Evolutionary conservation across 2,329 filamentous ascomycete genomes (phyloP), one percentile per base, ranked within the genome.

Genomic region (Calycina marina): DNA sequence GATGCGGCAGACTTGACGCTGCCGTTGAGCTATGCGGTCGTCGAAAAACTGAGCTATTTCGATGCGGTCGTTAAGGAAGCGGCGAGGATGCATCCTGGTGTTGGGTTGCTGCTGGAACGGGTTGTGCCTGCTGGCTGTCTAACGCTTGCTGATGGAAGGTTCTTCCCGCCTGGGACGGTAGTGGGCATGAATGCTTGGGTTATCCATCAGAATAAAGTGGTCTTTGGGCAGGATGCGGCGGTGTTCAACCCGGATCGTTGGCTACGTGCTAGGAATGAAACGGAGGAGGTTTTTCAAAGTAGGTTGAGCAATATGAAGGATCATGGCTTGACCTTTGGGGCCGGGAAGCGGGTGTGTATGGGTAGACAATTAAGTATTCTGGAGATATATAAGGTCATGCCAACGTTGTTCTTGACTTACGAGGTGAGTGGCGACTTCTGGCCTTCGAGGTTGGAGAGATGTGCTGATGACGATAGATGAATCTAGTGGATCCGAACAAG

Each of bases 41-140:
- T 26, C 4, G 15, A 18, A 5, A 17, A 45, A 3, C 43, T 60
- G 35, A 54, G 54, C 0, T 67, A 65, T 36, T 53, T 69, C 3
- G 51, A 61, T 29, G 61, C 63, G 3, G 59, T 65, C 6, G 55
- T 71, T 17, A 60, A 58, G n/a, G 69, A 73, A 43, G 54, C 60
- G 1, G 49, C 65, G 38, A 59, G 67, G 3, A 45, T 67, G n/a
- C 60, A 66, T 30, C 57, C 64, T 1, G 58, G 61, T 0, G 56
- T 57, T 0, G 63, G 60, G 3, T 45, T 67, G n/a, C 59, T 61
- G 4, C 46, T 68, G 6, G 60, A 60, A 42, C 54, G 66, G 3
- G 52, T 56, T 0, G 62, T 66, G 0, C 61, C 63, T 0, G 37
- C 52, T 4, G 57, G 53, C 0, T 65, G 66, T 1, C 51, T 54